These are phyloP conservation scores for Cichorium intybus DNA, from an alignment of 140 eudicot genomes.

Conservation along the genomic window DNA sequence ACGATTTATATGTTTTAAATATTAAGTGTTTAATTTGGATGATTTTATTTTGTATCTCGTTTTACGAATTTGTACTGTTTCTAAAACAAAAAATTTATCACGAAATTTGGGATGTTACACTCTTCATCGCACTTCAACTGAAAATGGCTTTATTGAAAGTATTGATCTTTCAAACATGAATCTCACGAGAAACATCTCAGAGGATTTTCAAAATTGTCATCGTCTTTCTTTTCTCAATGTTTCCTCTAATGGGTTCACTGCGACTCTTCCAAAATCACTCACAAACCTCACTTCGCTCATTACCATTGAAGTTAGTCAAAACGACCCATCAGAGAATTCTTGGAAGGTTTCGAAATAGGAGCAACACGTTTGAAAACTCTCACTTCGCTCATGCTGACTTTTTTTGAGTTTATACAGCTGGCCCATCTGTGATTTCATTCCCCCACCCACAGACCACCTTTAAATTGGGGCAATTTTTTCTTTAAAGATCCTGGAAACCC, in stretches of 20 bases:
- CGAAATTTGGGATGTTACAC: too few species aligned
- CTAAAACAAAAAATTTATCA: too few species aligned
- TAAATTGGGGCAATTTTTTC: neutral
- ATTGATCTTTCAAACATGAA: conserved; percentile 83
- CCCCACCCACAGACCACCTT: conserved; percentile 7
- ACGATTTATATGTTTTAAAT: too few species aligned
- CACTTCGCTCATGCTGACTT: conserved; percentile 52
- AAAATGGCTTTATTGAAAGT: conserved; percentile 42
- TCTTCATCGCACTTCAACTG: conserved; percentile 40
- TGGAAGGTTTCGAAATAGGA: conserved; percentile 45
- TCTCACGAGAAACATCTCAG: conserved; percentile 57
- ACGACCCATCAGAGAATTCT: conserved; percentile 62
- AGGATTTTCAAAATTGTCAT: conserved; percentile 36
- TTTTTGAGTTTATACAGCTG: conserved; percentile 27
- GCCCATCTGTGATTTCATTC: conserved; percentile 25
- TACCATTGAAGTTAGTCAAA: conserved; percentile 56
- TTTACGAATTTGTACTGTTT: too few species aligned
- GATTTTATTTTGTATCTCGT: too few species aligned
- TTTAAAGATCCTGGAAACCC: conserved; percentile 15
- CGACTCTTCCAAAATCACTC: conserved; percentile 48
- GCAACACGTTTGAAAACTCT: conserved; percentile 33
- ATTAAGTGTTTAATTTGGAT: too few species aligned
- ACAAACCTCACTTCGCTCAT: conserved; percentile 46
- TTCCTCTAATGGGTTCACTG: conserved; percentile 49
- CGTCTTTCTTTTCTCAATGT: conserved; percentile 50